Conservation (phyloP, 2,329 filamentous ascomycete species). For the Gaeumannomyces sp. region DNA sequence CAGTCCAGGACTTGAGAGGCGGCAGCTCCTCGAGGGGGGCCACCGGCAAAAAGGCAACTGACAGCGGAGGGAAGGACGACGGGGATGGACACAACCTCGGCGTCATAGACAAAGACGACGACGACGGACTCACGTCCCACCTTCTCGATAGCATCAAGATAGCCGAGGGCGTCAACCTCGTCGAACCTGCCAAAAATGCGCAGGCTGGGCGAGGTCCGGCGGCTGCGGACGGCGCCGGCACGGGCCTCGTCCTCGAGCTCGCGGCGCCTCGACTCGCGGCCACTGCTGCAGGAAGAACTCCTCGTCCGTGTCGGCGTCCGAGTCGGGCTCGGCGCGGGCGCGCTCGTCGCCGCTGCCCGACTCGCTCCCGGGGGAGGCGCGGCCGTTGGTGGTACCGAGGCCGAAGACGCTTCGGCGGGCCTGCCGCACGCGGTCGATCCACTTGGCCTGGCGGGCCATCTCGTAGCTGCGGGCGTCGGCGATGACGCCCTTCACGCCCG, state of each 20-base stretch:
- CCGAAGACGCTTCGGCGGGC: constrained; percentile 52
- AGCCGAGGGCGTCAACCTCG: constrained; percentile 81
- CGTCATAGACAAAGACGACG: constrained; percentile 89
- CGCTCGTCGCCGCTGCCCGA: constrained; percentile 26
- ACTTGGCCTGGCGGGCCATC: constrained; percentile 53
- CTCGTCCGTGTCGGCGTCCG: constrained; percentile 58
- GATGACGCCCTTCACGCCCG: constrained; percentile 82
- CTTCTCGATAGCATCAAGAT: constrained; percentile 94
- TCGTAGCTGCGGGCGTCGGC: constrained; percentile 76
- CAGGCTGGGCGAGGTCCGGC: constrained; percentile 70
- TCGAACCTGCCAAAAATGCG: constrained; percentile 74
- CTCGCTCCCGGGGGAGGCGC: constrained; percentile 19
- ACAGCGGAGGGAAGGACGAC: background rate
- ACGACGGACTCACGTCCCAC: constrained; percentile 75
- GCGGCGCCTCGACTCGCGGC: constrained; percentile 70
- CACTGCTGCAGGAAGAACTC: constrained; percentile 78
- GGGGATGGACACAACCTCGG: constrained; percentile 53
- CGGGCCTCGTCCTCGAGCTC: constrained; percentile 65
- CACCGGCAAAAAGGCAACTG: constrained; percentile 15
- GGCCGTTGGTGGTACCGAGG: constrained; percentile 21
- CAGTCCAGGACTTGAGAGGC: background rate
- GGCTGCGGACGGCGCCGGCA: constrained; percentile 45
- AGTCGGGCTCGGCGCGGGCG: constrained; percentile 27
- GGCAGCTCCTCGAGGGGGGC: constrained; percentile 6
- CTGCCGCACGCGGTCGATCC: constrained; percentile 44